Evolutionary conservation across 257 asterid species (phyloP).

Genomic region (Rauvolfia tetraphylla): DNA sequence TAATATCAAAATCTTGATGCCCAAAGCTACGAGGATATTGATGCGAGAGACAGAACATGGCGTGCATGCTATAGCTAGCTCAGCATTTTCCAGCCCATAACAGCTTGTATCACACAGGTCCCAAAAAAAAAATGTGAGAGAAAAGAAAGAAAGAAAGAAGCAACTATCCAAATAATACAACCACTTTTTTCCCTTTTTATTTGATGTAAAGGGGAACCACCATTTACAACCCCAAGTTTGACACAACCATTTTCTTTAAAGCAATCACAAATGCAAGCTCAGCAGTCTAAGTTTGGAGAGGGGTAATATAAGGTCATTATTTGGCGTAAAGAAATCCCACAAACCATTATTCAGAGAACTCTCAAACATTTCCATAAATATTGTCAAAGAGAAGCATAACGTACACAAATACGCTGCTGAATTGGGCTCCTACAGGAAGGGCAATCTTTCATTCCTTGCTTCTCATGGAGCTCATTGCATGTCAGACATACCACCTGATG

Average conservation of each 20-base stretch:
- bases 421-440: constrained; percentile 91
- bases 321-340: constrained; percentile 39
- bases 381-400: constrained; percentile 56
- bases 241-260: constrained; percentile 23
- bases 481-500: constrained; percentile 82
- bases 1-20: not conserved
- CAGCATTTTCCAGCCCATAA: not conserved
- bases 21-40: not conserved
- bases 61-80: not conserved
- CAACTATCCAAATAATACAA: not conserved
- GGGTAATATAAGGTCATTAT: constrained; percentile 32
- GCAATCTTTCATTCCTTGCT: constrained; percentile 98
- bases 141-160: no score
- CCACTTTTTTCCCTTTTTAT: constrained; percentile 28
- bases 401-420: constrained; percentile 76
- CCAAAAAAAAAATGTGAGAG: not conserved
- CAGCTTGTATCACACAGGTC: not conserved
- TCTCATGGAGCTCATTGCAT: constrained; percentile 92
- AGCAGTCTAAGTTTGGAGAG: constrained; percentile 27
- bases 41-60: not conserved
- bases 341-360: constrained; percentile 38
- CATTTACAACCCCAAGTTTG: constrained; percentile 42
- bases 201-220: constrained; percentile 27
- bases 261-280: constrained; percentile 10
- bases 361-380: constrained; percentile 20